phyloP scores from a whole-genome alignment of 805 yeast genomes.

The Lachancea meyersii region DNA sequence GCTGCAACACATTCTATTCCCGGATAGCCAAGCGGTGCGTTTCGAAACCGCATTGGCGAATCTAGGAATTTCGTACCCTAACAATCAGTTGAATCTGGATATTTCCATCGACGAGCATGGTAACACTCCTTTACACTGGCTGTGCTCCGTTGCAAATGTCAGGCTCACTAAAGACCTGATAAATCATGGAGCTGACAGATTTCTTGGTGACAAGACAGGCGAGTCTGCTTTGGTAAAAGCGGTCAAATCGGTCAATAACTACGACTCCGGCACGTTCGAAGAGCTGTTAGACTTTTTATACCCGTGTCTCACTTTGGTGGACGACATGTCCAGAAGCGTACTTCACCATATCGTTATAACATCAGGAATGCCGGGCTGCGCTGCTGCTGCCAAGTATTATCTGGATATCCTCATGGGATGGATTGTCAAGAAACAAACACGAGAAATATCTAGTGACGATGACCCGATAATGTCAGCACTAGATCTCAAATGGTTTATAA shows the following conservation, averaged over 20 bases:
- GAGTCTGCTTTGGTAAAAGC: slow-evolving; percentile 85
- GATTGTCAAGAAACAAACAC: slow-evolving; percentile 47
- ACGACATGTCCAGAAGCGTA: slow-evolving; percentile 69
- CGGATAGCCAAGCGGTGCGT: slow-evolving; percentile 18
- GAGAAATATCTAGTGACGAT: slow-evolving; percentile 25
- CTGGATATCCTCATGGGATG: slow-evolving; percentile 68
- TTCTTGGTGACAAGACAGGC: slow-evolving; percentile 69
- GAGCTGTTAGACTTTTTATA: slow-evolving; percentile 64
- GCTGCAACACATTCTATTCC: slow-evolving; percentile 28
- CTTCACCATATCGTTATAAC: slow-evolving; percentile 82
- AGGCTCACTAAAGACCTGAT: slow-evolving; percentile 65
- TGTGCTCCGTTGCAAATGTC: slow-evolving; percentile 80
- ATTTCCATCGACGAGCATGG: slow-evolving; percentile 91
- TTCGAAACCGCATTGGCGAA: slow-evolving; percentile 23
- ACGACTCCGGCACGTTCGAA: slow-evolving; percentile 70
- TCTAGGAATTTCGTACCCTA: slow-evolving; percentile 22
- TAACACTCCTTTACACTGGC: slow-evolving; percentile 93
- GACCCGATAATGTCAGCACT: slow-evolving; percentile 43
- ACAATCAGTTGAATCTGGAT: slow-evolving; percentile 48
- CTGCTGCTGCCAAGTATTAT: slow-evolving; percentile 68
- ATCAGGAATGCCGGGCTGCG: slow-evolving; percentile 69
- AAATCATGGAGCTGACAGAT: slow-evolving; percentile 56
- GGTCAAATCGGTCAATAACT: slow-evolving; percentile 64
- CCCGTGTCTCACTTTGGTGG: slow-evolving; percentile 62
- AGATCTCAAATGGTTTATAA: slow-evolving; percentile 51